Percentiles rank a stretch among this genome's conserved stretches.
phyloP scores from a whole-genome alignment of 805 yeast genomes.

The Starmerella bacillaris region DNA sequence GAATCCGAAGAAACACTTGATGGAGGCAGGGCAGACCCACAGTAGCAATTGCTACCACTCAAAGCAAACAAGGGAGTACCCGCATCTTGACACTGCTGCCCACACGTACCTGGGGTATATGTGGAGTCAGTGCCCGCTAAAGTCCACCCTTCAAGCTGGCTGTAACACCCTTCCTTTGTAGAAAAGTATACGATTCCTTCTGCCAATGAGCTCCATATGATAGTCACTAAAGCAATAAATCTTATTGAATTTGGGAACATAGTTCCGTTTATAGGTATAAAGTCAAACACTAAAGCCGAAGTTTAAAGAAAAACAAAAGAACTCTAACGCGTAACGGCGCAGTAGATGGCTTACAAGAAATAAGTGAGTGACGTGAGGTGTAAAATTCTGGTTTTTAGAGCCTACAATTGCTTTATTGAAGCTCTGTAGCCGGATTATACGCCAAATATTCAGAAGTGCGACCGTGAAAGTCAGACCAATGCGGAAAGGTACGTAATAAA shows the following conservation, averaged over 20 bases:
- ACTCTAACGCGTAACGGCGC: too few species aligned
- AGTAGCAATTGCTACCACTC: conserved; percentile 39
- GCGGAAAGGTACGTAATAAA: not conserved
- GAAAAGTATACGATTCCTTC: conserved; percentile 4
- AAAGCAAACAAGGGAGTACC: conserved; percentile 35
- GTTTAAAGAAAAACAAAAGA: too few species aligned
- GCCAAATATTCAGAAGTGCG: not conserved
- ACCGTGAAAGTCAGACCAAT: not conserved
- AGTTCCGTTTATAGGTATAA: too few species aligned
- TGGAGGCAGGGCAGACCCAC: conserved; percentile 36
- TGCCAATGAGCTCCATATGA: not conserved
- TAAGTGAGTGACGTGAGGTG: too few species aligned
- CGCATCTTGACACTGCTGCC: conserved; percentile 27
- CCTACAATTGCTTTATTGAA: too few species aligned
- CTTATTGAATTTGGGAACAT: not conserved
- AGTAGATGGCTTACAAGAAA: too few species aligned
- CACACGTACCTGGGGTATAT: conserved; percentile 21
- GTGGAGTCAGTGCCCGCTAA: conserved; percentile 37
- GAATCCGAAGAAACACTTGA: conserved; percentile 21
- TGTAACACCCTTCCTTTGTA: conserved; percentile 26
- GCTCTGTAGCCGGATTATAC: too few species aligned
- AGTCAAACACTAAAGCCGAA: too few species aligned
- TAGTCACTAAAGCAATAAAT: not conserved
- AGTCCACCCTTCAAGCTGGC: conserved; percentile 24
- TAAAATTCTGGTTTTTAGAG: too few species aligned